Base-by-base conservation (phyloP, 2,329 filamentous ascomycete species). In the Fusarium gaditjirri region DNA sequence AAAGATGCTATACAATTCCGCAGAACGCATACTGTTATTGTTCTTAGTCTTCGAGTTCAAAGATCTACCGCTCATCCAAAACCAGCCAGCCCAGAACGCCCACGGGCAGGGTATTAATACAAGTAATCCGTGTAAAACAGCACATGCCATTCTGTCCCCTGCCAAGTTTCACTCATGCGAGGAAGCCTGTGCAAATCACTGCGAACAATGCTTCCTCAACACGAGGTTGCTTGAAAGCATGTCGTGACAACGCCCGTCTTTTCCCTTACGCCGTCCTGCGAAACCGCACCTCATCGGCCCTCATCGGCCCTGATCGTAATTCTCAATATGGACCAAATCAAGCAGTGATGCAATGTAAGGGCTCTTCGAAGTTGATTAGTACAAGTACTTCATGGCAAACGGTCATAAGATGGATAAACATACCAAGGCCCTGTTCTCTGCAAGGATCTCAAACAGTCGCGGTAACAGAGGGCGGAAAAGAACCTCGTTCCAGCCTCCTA, bases 401-500 rank as follows among this genome's bases (percentile, higher is more conserved):
- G 21, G 10, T 29, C 11, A 53, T 9, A 14, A 17, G 13, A 36
- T 21, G 25, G 25, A 31, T 35, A 27, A 33, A 82, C 86, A 75
- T 82, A 89, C 88, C 82, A 92, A 79, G 61, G 86, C 84, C 79
- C 84, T 85, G 73, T 94, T 94, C 79, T 93, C 90, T 36, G 90
- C 88, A 83, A 93, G 87, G 46, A 93, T 87, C 79, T 92, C 91
- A 77, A 89, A 92, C 25, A 94, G 81, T 39, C 90, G 88, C 16
- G 88, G 85, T 78, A 90, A 84, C 58, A 92, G 86, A 0, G 90
- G 89, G 49, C 90, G 87, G 81, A 94, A 94, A 33, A 93, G 83
- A 63, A 83, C 84, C 78, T 92, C 89, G 66, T 93, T 92, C 89
- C 90, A 92, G 4, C 89, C 87, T 47, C 83, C 83, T 64, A 85